These are phyloP conservation scores for Acephala macrosclerotiorum DNA, from an alignment of 2,329 filamentous ascomycete species.

Conservation along the genomic window DNA sequence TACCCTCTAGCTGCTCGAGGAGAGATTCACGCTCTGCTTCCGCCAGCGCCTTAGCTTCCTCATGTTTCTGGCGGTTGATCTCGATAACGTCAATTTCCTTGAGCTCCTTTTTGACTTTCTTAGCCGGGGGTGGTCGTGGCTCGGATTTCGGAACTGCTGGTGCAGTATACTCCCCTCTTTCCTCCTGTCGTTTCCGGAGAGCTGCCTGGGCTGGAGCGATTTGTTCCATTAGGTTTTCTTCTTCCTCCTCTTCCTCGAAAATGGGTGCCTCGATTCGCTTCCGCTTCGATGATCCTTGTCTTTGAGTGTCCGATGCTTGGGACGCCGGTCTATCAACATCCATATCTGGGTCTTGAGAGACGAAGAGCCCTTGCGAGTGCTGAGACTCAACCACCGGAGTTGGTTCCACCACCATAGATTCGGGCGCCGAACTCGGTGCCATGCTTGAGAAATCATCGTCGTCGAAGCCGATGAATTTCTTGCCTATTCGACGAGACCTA, in stretches of 20 bases:
- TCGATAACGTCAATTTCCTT: conserved; percentile 70
- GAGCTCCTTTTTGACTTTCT: conserved; percentile 49
- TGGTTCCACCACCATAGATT: conserved; percentile 42
- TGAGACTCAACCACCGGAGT: conserved; percentile 27
- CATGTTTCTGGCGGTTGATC: conserved; percentile 64
- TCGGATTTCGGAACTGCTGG: conserved; percentile 2
- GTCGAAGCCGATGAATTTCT: conserved; percentile 77
- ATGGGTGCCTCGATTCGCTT: conserved; percentile 56
- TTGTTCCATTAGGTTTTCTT: conserved; percentile 67
- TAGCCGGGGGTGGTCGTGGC: conserved; percentile 39
- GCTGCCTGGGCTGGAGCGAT: conserved; percentile 80
- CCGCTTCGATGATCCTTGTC: conserved; percentile 25
- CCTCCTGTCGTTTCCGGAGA: conserved; percentile 79
- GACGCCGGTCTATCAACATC: conserved; percentile 30
- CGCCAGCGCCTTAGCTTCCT: conserved; percentile 68
- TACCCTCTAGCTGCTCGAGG: conserved; percentile 64
- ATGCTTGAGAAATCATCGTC: conserved; percentile 53
- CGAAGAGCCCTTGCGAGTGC: conserved; percentile 56
- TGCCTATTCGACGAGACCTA: conserved; percentile 50
- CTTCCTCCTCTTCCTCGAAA: conserved; percentile 32
- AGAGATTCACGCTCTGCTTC: conserved; percentile 61
- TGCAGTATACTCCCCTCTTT: conserved; percentile 45
- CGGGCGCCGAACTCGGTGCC: conserved; percentile 39
- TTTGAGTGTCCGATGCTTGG: conserved; percentile 25
- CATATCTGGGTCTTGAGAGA: conserved; percentile 56